These are phyloP conservation scores for Fusarium caatingaense DNA, from an alignment of 2,329 filamentous ascomycete genomes.

Conservation along the genomic window DNA sequence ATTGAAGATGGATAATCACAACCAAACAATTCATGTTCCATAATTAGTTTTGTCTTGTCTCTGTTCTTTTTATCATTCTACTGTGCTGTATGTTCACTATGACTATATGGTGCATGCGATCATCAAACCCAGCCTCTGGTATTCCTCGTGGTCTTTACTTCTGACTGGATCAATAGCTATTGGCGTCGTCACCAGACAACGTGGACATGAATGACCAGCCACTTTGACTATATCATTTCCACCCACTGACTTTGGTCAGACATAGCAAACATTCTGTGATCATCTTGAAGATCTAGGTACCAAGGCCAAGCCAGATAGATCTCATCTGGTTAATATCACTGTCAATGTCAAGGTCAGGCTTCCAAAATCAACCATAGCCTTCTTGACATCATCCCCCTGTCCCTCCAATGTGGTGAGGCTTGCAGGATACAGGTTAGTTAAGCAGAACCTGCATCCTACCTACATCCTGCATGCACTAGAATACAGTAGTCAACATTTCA, in stretches of 20 bases:
- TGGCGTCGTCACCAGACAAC: slow-evolving; percentile 39
- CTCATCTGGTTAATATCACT: background rate
- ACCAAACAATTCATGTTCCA: slow-evolving; percentile 18
- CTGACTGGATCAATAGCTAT: slow-evolving; percentile 28
- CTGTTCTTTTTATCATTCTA: background rate
- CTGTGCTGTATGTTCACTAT: slow-evolving; percentile 13
- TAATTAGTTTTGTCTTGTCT: slow-evolving; percentile 2
- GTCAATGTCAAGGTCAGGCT: slow-evolving; percentile 3
- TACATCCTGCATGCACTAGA: slow-evolving; percentile 16
- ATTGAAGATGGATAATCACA: background rate
- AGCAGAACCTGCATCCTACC: slow-evolving; percentile 27
- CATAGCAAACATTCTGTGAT: background rate
- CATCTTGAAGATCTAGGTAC: background rate
- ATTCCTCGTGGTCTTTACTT: slow-evolving; percentile 18
- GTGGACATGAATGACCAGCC: slow-evolving; percentile 34
- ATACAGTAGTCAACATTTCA: background rate
- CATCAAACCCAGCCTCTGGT: slow-evolving; percentile 32
- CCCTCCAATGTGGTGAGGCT: slow-evolving; percentile 21
- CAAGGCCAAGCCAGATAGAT: background rate
- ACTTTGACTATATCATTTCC: slow-evolving; percentile 17
- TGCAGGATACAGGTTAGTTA: slow-evolving; percentile 19
- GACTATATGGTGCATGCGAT: slow-evolving; percentile 24
- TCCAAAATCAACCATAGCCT: slow-evolving; percentile 15
- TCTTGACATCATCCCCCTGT: slow-evolving; percentile 35
- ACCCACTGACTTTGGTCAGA: background rate